Evolutionary conservation across 495 filamentous ascomycete species (phyloP), one percentile per base, ranked within the genome.

Genomic region (Neurospora sp.): DNA sequence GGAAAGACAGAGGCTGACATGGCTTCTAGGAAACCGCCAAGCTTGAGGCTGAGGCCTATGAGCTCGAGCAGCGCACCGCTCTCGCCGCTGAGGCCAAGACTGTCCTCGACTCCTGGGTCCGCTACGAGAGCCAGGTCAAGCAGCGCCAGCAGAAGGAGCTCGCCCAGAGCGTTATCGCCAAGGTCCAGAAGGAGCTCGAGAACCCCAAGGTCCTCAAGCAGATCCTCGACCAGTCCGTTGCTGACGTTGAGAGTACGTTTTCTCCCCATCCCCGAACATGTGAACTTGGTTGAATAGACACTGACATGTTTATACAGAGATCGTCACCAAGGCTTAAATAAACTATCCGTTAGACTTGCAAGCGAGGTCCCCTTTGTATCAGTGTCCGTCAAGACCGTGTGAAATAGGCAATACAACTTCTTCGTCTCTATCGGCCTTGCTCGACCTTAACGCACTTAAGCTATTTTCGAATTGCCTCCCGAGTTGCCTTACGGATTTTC

Each of bases 101-200:
- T 70, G 95, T 98, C 42, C 90, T 99, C 72, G 96, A 99, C 82
- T 97, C 94, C 70, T 98, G 96, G 96, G 94, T 98, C 73, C 90
- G 96, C 79, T 99, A 99, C 83, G 96, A 99, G 87, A 88, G 92
- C 73, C 96, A 98, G 87, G 94, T 98, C 79, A 99, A 98, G 92
- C 92, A 94, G 86, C 90, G 96, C 81, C 93, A 98, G 87, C 96
- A 99, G 89, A 90, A 88, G 82, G 96, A 99, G 89, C 88, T 99
- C 76, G 93, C 96, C 71, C 91, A 97, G 81, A 87, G 84, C 81
- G 86, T 99, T 83, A 98, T 99, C 77, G 89, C 89, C 84, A 99
- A 97, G 90, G 95, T 98, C 78, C 91, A 91, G 83, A 98, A 98
- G 90, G 96, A 98, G 88, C 89, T 99, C 70, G 94, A 98, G 89